Conservation (phyloP, 108 stramenopile species). For the Cyclotella cryptica region DNA sequence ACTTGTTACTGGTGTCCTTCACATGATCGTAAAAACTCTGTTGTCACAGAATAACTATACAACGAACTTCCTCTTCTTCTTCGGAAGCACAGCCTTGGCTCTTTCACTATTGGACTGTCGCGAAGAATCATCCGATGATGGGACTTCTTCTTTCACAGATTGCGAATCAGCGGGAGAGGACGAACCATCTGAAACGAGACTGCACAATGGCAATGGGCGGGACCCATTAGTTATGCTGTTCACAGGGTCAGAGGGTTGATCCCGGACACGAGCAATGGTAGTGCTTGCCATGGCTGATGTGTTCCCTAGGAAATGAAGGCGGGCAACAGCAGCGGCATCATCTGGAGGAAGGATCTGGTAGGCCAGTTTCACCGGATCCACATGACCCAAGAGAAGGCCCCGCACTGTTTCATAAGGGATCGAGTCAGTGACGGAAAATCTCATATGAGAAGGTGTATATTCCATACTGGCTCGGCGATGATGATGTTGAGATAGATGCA, state of each 20-base stretch:
- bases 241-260: background rate
- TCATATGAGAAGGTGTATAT: background rate
- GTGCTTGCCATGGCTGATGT: background rate
- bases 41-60: background rate
- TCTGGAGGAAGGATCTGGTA: constrained; percentile 34
- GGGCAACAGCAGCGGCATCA: constrained; percentile 42
- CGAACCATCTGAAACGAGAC: constrained; percentile 22
- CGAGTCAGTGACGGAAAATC: constrained; percentile 17
- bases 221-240: background rate
- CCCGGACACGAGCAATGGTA: background rate
- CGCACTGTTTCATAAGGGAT: constrained; percentile 43
- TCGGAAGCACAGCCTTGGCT: constrained; percentile 25
- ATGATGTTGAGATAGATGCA: background rate
- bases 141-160: background rate
- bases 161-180: background rate
- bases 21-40: too few species aligned
- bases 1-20: too few species aligned
- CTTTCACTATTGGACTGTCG: background rate
- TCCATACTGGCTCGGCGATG: constrained; percentile 4
- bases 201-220: constrained; percentile 1
- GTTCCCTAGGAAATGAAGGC: background rate
- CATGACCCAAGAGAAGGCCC: constrained; percentile 39
- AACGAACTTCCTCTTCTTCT: constrained; percentile 39
- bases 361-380: constrained; percentile 40
- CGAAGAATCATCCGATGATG: constrained; percentile 18